A percentile compares a stretch with the other conserved stretches of the same genome.
Evolutionary conservation across 768 basidiomycete species (phyloP).

Genomic region (Podaxis mareebaensis): DNA sequence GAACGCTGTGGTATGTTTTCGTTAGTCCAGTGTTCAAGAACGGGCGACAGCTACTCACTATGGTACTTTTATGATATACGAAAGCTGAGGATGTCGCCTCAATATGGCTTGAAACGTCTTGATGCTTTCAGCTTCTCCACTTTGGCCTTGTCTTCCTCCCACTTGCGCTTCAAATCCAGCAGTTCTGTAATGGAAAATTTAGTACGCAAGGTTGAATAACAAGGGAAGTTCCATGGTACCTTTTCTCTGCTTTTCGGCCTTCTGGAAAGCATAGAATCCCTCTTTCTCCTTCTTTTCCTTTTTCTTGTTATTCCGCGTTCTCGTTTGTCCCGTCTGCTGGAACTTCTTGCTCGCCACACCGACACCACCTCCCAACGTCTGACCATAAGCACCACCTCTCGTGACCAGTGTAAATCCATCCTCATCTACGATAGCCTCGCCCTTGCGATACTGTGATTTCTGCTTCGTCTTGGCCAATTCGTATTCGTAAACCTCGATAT

Average conservation of each 20-base stretch:
- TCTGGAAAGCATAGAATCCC: conserved; percentile 89
- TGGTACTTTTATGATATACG: background rate
- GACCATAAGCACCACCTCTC: conserved; percentile 88
- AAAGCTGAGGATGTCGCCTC: background rate
- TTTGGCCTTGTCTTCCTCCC: conserved; percentile 87
- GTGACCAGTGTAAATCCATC: conserved; percentile 95
- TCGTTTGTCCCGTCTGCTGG: conserved; percentile 59
- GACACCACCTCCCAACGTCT: conserved; percentile 82
- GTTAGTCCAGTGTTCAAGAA: background rate
- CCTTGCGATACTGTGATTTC: conserved; percentile 70
- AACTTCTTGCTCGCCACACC: conserved; percentile 62
- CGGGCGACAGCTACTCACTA: background rate
- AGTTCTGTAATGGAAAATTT: conserved; percentile 42
- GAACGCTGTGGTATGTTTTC: background rate
- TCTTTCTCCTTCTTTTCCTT: conserved; percentile 69
- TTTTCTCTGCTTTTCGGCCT: conserved; percentile 84
- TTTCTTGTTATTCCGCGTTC: conserved; percentile 45
- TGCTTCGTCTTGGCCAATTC: conserved; percentile 61
- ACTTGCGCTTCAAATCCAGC: conserved; percentile 75
- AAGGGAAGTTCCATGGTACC: conserved; percentile 42
- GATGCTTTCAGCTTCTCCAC: conserved; percentile 79
- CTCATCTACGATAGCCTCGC: conserved; percentile 89
- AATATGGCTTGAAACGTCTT: conserved; percentile 88
- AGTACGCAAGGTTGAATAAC: conserved; percentile 10
- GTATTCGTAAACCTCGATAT: conserved; percentile 77